Evolutionary conservation across 176 grass and related monocot genomes (phyloP), one percentile per base, ranked within the genome.

Genomic region (Juncus effusus): DNA sequence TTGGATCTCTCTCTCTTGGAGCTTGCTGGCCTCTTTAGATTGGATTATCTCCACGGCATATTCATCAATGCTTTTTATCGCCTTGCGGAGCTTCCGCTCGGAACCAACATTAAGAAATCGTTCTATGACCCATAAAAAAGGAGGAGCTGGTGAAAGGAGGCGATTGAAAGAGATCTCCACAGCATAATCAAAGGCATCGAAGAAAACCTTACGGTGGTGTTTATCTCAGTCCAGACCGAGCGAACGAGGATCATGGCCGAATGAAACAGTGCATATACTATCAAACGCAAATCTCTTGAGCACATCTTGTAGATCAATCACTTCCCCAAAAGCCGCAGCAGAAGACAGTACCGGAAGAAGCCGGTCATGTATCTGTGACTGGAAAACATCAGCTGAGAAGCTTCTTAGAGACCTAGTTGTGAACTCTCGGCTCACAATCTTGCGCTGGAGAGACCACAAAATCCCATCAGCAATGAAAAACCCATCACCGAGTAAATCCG

Each of bases 391-490:
- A 0, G 12, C 79, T 0, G 72, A 45, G 72, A 83, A 90, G 67
- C 37, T 39, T 63, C 79, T 75, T 2, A 86, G 67, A 10, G 83
- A 80, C 16, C 76, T 74, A 37, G 82, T 79, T 5, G 78, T 63
- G 76, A 90, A 90, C 70, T 77, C 78, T 76, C 70, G 71, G 71
- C 78, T 82, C 8, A 78, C 82, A 50, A 82, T 70, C 79, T 83
- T 90, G 42, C 87, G 87, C 67, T 90, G 87, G 41, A 82, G 79
- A 69, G 16, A 76, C 87, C 87, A 90, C 3, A 82, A 62, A 45
- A 49, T 51, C 36, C 82, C 87, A 65, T 90, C 79, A 58, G 38
- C 75, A 47, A 77, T 35, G 62, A 90, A 84, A 14, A 90, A 1
- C 49, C 82, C 82, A 45, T 62, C 59, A 55, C 82, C 87, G 56